Evolutionary conservation across 176 grass and related monocot species (phyloP), one percentile per base, ranked within the genome.

Genomic region (Eleusine indica): DNA sequence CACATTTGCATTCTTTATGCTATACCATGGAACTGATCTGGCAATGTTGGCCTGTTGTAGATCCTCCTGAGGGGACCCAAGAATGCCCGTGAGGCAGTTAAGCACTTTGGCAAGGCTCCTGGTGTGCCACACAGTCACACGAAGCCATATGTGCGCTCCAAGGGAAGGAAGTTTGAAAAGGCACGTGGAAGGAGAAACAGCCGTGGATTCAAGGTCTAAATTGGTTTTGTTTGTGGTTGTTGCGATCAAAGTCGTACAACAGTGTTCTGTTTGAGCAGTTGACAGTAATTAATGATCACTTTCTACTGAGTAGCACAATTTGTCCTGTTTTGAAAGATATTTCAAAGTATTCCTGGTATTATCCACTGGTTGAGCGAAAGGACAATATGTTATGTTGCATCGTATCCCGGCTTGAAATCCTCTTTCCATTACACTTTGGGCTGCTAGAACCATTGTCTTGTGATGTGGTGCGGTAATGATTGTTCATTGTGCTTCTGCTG

Each of bases 61-160:
- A 25, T 89, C 52, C 86, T 94, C 21, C 62, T 94, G 74, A 91
- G 92, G 84, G 89, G 92, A 11, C 92, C 92, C 35, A 94, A 94
- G 92, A 94, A 94, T 37, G 92, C 92, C 40, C 92, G 92, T 75
- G 92, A 94, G 63, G 92, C 89, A 0, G 89, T 91, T 17, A 88
- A 30, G 82, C 92, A 94, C 84, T 94, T 94, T 0, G 92, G 92
- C 32, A 90, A 90, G 73, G 92, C 92, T 51, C 92, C 92, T 79
- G 92, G 92, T 56, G 92, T 94, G 66, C 92, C 89, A 1, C 89
- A 94, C 84, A 94, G 92, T 87, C 86, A 91, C 80, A 94, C 92
- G 13, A 94, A 94, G 82, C 92, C 92, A 0, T 94, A 94, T 0
- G 92, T 94, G 21, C 89, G 92, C 76, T 81, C 92, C 44, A 94